Percentiles rank a stretch among this genome's conserved stretches.
phyloP scores from a whole-genome alignment of 2,329 filamentous ascomycete genomes.

The Colletotrichum liaoningense region DNA sequence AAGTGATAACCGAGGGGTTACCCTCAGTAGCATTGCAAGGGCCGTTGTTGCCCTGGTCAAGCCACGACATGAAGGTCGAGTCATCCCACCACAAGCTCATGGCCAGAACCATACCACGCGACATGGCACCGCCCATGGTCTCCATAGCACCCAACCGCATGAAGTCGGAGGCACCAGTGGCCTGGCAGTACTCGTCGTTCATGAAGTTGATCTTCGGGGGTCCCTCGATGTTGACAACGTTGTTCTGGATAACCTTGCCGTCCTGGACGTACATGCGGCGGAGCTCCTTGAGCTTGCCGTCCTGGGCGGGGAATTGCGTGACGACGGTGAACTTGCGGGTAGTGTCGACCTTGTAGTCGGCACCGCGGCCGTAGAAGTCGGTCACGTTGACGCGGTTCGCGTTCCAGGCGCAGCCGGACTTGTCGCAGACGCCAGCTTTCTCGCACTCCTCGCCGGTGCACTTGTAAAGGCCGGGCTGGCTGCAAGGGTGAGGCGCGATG shows the following conservation, averaged over 20 bases:
- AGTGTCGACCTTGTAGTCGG: slow-evolving; percentile 41
- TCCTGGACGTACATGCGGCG: slow-evolving; percentile 62
- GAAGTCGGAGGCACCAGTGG: slow-evolving; percentile 40
- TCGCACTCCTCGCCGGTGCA: slow-evolving; percentile 50
- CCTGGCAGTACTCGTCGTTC: slow-evolving; percentile 42
- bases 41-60: slow-evolving; percentile 62
- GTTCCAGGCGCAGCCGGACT: slow-evolving; percentile 51
- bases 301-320: slow-evolving; percentile 53
- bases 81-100: slow-evolving; percentile 68
- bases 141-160: slow-evolving; percentile 51
- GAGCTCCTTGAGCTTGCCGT: slow-evolving; percentile 54
- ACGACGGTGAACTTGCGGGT: slow-evolving; percentile 48
- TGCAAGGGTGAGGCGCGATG: slow-evolving; percentile 70
- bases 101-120: slow-evolving; percentile 63
- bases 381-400: slow-evolving; percentile 43
- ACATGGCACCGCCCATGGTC: slow-evolving; percentile 56
- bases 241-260: slow-evolving; percentile 57
- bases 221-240: slow-evolving; percentile 39
- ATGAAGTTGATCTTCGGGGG: slow-evolving; percentile 42
- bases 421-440: slow-evolving; percentile 48
- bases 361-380: slow-evolving; percentile 38
- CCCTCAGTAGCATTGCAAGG: slow-evolving; percentile 67
- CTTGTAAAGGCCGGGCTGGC: slow-evolving; percentile 49
- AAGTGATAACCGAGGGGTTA: slow-evolving; percentile 58
- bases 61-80: slow-evolving; percentile 66